These are phyloP conservation scores for Porpolomopsis calyptriformis DNA, from an alignment of 768 basidiomycete genomes.

Conservation along the genomic window DNA sequence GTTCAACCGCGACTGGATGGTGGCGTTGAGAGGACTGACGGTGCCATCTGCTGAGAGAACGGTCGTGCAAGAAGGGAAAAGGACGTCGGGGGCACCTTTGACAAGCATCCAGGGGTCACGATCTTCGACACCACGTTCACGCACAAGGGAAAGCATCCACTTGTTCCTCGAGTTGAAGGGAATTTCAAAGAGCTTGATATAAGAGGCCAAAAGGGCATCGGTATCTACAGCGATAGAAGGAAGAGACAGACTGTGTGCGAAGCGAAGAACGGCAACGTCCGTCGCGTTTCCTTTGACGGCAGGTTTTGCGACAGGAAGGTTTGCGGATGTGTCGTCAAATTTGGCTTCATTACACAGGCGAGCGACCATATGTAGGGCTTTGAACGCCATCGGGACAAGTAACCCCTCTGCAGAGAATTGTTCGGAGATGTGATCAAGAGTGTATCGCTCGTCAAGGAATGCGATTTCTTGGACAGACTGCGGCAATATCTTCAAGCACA, in stretches of 20 bases:
- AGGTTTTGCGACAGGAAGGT: slow-evolving; percentile 45
- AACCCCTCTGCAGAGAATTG: slow-evolving; percentile 6
- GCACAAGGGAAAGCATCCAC: slow-evolving; percentile 59
- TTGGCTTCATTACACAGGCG: slow-evolving; percentile 59
- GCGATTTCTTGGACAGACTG: slow-evolving; percentile 33
- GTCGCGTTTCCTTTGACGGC: slow-evolving; percentile 62
- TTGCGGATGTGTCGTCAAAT: slow-evolving; percentile 46
- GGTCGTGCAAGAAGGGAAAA: slow-evolving; percentile 30
- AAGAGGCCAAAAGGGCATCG: slow-evolving; percentile 37
- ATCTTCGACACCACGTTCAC: slow-evolving; percentile 8
- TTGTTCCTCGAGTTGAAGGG: slow-evolving; percentile 69
- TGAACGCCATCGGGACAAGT: slow-evolving; percentile 16
- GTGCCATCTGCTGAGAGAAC: slow-evolving; percentile 24
- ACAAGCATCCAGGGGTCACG: slow-evolving; percentile 28
- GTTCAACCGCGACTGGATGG: slow-evolving; percentile 13
- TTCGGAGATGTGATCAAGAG: slow-evolving; percentile 11
- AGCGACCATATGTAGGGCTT: slow-evolving; percentile 27
- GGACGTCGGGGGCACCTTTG: slow-evolving; percentile 53
- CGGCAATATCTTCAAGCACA: not conserved
- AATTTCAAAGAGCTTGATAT: slow-evolving; percentile 57
- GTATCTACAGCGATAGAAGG: slow-evolving; percentile 38
- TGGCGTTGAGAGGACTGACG: slow-evolving; percentile 21
- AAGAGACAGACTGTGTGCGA: slow-evolving; percentile 32
- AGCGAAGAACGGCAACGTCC: slow-evolving; percentile 57
- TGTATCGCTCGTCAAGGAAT: slow-evolving; percentile 21